A percentile compares a stretch with the other conserved stretches of the same genome.
Evolutionary conservation across 306 rosid genomes (phyloP).

Genomic region (Comarum palustre): DNA sequence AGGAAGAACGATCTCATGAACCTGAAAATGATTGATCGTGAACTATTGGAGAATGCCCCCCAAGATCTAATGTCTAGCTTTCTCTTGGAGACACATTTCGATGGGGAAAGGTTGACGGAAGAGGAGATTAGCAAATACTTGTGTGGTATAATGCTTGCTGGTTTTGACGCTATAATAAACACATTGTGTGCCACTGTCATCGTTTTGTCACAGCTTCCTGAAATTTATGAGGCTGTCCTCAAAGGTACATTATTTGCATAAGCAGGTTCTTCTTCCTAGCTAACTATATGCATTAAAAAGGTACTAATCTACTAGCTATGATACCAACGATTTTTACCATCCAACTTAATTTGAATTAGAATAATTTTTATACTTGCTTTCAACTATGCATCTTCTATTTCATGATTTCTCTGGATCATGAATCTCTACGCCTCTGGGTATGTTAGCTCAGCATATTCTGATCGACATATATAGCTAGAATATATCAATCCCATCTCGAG

Average conservation of each 20-base stretch:
- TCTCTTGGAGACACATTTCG: background rate
- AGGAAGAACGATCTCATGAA: background rate
- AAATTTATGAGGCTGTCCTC: background rate
- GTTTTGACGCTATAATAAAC: background rate
- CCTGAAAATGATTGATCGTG: background rate
- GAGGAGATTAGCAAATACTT: no score
- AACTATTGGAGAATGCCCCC: background rate
- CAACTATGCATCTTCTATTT: no score
- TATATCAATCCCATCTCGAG: no score
- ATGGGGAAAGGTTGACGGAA: background rate
- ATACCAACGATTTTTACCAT: no score
- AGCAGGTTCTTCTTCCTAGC: background rate
- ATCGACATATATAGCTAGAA: no score
- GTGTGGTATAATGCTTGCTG: background rate
- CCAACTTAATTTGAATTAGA: no score
- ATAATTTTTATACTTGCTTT: no score
- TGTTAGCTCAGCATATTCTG: no score
- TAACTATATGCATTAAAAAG: no score
- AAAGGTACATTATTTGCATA: background rate
- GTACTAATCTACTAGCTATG: no score
- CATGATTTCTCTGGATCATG: no score
- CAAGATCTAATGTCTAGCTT: background rate
- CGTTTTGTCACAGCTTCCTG: background rate
- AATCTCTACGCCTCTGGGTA: no score
- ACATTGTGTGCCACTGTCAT: background rate